Base-by-base conservation (phyloP, 306 rosid species). In the Delonix regia region DNA sequence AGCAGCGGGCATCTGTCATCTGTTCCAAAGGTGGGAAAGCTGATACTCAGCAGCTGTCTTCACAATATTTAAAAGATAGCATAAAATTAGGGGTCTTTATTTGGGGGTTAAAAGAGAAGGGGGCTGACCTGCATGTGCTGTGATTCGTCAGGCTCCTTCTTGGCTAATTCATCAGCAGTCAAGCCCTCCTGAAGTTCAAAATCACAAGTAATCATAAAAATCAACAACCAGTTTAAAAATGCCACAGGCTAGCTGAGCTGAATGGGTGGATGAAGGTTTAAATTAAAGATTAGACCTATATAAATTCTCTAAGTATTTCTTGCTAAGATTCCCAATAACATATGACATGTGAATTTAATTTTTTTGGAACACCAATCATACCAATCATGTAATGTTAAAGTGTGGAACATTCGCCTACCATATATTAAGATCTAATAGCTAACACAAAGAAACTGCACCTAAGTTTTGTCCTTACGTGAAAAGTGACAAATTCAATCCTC, bases 1-100 rank as follows among this genome's bases (percentile, higher is more conserved):
- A 71, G 89, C 98, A 96, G 77, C 97, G 98, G 57, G 92, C 92
- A 82, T 91, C 94, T 6, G 94, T 93, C 98, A 96, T 96, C 99
- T 96, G 87, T 59, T 79, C 81, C 82, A 73, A 41, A 21, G 72
- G 75, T 38, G 71, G 74, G 49, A 76, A 76, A 47, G 73, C 69
- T 69, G 70, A 78, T 41, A 73, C 57, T 84, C 68, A 74, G 42
- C 78, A 66, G 33, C 73, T 72, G 62, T 51, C 53, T 67, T 72
- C 73, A 75, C 68, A 33, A 52, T 36, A 71, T 78, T 45, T 36
- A 65, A 77, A 61, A 65, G 33, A 67, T 0, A 80, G 21, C 25
- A 24, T 21, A 70, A 63, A 45, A 78, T 24, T 77, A 57, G n/a
- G 38, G 64, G 18, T 0, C 5, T 38, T 64, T 34, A 3, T 15